Evolutionary conservation across 2,329 filamentous ascomycete species (phyloP), one percentile per base, ranked within the genome.

Genomic region (Fusarium sp.): DNA sequence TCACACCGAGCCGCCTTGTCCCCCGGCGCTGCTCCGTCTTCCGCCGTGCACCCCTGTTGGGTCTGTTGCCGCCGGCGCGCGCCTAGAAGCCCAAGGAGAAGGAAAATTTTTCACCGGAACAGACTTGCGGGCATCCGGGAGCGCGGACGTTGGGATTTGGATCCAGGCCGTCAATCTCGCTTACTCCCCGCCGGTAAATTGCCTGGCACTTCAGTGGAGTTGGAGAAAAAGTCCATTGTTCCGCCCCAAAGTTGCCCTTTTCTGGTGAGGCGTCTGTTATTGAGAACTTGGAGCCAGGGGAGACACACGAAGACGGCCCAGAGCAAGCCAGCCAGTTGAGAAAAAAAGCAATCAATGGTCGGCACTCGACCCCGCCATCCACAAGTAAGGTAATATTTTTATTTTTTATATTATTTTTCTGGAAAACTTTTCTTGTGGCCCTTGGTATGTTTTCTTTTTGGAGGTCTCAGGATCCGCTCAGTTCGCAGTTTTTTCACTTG

Each of bases 101-200:
- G 71, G 71, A 78, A 78, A 78, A 75, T 14, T 78, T 79, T 79
- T 79, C 77, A 79, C 76, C 77, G 77, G 77, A 79, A 78, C 60
- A 58, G 68, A 62, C 47, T 77, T 52, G 77, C 76, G 69, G 73
- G 52, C 76, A 78, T 74, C 77, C 77, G 77, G 74, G 59, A 76
- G 57, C 69, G 69, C 67, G 76, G 74, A 78, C 75, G 71, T 77
- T 74, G 70, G 77, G 73, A 79, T 73, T 73, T 71, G 65, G 65
- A 73, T 73, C 74, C 72, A 76, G 71, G 72, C 73, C 74, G 68
- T 82, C 81, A 74, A 82, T 82, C 78, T 82, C 81, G 81, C 81
- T 82, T 78, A 77, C 73, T 72, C 71, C 69, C 78, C 77, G 76
- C 78, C 69, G 78, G 77, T 79, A 82, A 82, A 81, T 80, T 77